Conservation (phyloP, 768 basidiomycete genomes). For the Mrakia gelida region DNA sequence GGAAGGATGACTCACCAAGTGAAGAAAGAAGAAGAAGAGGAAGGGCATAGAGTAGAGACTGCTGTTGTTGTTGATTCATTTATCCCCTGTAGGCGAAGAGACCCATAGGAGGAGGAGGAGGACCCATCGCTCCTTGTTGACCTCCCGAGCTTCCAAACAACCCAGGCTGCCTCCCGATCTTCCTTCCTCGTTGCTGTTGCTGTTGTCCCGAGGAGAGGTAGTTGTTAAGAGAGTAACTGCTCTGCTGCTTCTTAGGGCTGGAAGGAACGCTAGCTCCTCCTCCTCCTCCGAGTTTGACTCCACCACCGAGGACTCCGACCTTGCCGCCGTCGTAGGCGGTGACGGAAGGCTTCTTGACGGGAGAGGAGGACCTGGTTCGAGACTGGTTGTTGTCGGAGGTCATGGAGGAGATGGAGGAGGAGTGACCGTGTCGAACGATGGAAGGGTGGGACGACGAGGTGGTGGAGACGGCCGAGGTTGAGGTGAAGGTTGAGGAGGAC, state of each 20-base stretch:
- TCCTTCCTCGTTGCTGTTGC: constrained; percentile 13
- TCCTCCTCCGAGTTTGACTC: constrained; percentile 45
- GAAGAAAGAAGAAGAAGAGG: not conserved
- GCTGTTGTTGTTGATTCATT: not conserved
- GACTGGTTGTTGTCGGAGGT: not conserved
- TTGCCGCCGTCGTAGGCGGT: constrained; percentile 47
- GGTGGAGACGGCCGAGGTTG: constrained; percentile 8
- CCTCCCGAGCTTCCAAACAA: not conserved
- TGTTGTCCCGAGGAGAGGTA: not conserved
- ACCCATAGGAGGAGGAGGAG: not conserved
- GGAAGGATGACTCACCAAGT: not conserved
- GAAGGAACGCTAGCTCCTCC: constrained; percentile 24
- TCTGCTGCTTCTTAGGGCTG: constrained; percentile 4
- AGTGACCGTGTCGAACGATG: constrained; percentile 12
- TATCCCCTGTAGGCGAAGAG: constrained; percentile 14
- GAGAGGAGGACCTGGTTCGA: constrained; percentile 17
- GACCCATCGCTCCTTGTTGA: not conserved
- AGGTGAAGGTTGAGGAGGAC: constrained; percentile 14
- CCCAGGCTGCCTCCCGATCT: constrained; percentile 4
- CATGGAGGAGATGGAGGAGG: constrained; percentile 1
- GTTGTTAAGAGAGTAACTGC: not conserved
- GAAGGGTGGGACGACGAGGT: constrained; percentile 15
- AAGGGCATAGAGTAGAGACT: not conserved
- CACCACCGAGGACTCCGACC: constrained; percentile 46
- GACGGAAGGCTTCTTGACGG: constrained; percentile 33